phyloP scores from a whole-genome alignment of 805 yeast genomes.

The Wickerhamiella nectarea region DNA sequence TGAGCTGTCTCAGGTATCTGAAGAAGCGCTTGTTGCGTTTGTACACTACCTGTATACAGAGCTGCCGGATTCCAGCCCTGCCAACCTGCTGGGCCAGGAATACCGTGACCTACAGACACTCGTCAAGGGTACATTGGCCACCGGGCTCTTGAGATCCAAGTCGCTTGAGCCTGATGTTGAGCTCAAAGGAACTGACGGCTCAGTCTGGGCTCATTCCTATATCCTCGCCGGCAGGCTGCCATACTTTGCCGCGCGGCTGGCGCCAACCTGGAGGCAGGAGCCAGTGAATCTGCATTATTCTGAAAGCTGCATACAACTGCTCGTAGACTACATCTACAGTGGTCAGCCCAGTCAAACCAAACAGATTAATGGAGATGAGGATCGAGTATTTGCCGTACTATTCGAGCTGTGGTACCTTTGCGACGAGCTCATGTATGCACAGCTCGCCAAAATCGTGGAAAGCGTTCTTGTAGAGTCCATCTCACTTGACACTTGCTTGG shows the following conservation, averaged over 20 bases:
- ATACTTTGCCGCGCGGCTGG: slow-evolving; percentile 11
- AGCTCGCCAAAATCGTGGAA: slow-evolving; percentile 13
- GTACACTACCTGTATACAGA: slow-evolving; percentile 9
- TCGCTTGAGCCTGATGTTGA: slow-evolving; percentile 13
- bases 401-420: slow-evolving; percentile 16
- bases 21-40: slow-evolving; percentile 12
- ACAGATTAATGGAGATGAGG: not conserved
- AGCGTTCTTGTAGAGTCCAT: slow-evolving; percentile 13
- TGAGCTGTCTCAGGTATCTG: slow-evolving; percentile 3
- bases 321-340: slow-evolving; percentile 14
- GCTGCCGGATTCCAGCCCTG: slow-evolving; percentile 4
- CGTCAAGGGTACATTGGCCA: slow-evolving; percentile 9
- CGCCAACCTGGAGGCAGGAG: not conserved
- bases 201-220: not conserved
- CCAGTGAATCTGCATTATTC: slow-evolving; percentile 1
- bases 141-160: slow-evolving; percentile 15
- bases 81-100: slow-evolving; percentile 10
- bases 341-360: not conserved
- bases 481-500: slow-evolving; percentile 12
- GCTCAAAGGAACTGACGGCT: slow-evolving; percentile 4
- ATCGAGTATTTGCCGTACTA: slow-evolving; percentile 3
- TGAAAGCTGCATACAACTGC: slow-evolving; percentile 1
- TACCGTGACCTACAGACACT: slow-evolving; percentile 14
- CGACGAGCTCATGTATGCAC: slow-evolving; percentile 16
- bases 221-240: slow-evolving; percentile 11